Percentiles rank a stretch among this genome's conserved stretches.
Evolutionary conservation across 371 early-diverging fungal genomes (phyloP).

Genomic region (Sporodiniella umbellata): DNA sequence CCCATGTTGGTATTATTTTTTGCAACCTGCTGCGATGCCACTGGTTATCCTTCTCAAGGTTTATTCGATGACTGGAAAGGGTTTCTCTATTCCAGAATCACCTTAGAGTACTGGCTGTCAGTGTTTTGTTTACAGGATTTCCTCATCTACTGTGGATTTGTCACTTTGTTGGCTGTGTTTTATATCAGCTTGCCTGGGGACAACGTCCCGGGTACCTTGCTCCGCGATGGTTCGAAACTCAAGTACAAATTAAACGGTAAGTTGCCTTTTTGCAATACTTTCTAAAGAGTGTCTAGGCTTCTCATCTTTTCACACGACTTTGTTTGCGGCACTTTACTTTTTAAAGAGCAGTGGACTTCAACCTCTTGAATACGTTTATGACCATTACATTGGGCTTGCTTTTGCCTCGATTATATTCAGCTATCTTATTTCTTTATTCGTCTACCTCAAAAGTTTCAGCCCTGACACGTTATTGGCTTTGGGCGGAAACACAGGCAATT

Average conservation of each 20-base stretch:
- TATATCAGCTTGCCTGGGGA: constrained; percentile 69
- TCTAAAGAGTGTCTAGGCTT: constrained; percentile 16
- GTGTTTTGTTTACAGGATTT: constrained; percentile 52
- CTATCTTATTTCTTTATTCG: constrained; percentile 58
- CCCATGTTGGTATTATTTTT: constrained; percentile 58
- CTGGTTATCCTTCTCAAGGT: constrained; percentile 39
- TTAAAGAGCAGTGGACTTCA: constrained; percentile 22
- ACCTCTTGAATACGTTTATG: constrained; percentile 70
- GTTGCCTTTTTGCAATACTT: too few species aligned
- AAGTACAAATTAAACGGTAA: constrained; percentile 77
- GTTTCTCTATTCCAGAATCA: constrained; percentile 13
- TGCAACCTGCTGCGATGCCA: constrained; percentile 33
- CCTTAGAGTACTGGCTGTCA: constrained; percentile 17
- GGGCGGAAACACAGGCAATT: constrained; percentile 88
- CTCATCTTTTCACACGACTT: constrained; percentile 53
- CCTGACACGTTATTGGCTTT: constrained; percentile 64
- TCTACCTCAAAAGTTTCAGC: constrained; percentile 80
- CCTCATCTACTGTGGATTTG: constrained; percentile 63
- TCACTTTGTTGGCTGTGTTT: constrained; percentile 63
- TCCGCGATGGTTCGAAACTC: constrained; percentile 66
- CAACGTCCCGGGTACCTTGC: constrained; percentile 59
- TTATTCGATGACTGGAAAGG: constrained; percentile 23
- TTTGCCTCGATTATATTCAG: constrained; percentile 69
- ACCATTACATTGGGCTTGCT: constrained; percentile 72
- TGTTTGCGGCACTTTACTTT: constrained; percentile 47